Evolutionary conservation across 2,329 filamentous ascomycete species (phyloP).

Genomic region (Alternaria hordeiaustralica): DNA sequence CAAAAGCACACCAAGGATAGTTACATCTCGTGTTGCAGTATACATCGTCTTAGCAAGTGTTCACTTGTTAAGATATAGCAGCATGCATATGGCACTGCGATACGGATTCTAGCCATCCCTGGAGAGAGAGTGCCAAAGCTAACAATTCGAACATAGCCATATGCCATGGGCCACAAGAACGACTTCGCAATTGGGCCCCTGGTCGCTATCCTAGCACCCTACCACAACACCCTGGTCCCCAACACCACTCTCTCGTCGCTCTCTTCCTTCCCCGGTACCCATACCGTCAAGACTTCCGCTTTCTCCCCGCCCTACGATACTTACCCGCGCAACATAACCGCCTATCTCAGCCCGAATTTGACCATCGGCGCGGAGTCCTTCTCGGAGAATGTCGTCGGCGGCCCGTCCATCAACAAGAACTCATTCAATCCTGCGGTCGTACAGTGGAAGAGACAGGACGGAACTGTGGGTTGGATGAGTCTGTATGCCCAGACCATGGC

Average conservation of each 20-base stretch:
- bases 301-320: constrained; percentile 66
- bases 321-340: constrained; percentile 63
- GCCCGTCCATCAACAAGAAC: constrained; percentile 57
- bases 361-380: constrained; percentile 68
- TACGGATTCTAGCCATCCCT: not conserved
- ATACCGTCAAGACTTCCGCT: constrained; percentile 59
- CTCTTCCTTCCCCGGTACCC: constrained; percentile 59
- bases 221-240: constrained; percentile 57
- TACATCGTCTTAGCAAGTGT: not conserved
- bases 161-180: constrained; percentile 64
- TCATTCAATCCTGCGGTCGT: constrained; percentile 67
- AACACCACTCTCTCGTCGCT: constrained; percentile 50
- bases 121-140: not conserved
- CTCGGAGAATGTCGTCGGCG: constrained; percentile 63
- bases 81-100: not conserved
- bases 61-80: not conserved
- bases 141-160: constrained; percentile 43
- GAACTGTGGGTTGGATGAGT: constrained; percentile 38
- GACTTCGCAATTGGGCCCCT: constrained; percentile 67
- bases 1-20: not conserved
- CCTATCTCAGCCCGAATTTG: constrained; percentile 63
- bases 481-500: constrained; percentile 37
- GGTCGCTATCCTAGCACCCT: constrained; percentile 61
- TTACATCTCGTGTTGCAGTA: not conserved
- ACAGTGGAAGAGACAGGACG: constrained; percentile 59